Conservation (phyloP, 2,329 filamentous ascomycete genomes). For the Cladosporium sp. region DNA sequence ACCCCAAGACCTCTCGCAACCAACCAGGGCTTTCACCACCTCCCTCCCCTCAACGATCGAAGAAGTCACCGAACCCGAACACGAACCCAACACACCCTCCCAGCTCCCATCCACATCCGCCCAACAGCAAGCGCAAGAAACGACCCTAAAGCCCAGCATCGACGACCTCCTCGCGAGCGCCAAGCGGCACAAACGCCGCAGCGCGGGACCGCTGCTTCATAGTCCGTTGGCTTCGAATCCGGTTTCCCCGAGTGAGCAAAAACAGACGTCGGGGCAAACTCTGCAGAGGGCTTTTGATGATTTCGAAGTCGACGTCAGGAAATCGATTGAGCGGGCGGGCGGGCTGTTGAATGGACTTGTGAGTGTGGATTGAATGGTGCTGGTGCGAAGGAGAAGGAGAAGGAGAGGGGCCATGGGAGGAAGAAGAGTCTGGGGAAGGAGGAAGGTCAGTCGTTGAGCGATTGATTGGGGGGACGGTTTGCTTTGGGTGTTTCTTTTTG, state of each 20-base stretch:
- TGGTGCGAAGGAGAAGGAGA: neutral
- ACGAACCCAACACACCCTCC: neutral
- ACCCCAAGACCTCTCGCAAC: slow-evolving; percentile 9
- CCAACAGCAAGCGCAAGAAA: slow-evolving; percentile 13
- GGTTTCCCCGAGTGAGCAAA: slow-evolving; percentile 13
- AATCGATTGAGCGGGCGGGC: slow-evolving; percentile 17
- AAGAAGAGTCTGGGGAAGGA: slow-evolving; percentile 1
- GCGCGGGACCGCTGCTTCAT: slow-evolving; percentile 19
- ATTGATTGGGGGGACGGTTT: neutral
- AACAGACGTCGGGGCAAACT: neutral
- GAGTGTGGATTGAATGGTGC: neutral
- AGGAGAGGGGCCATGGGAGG: slow-evolving; percentile 16
- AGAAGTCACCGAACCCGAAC: neutral
- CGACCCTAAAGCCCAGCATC: slow-evolving; percentile 24
- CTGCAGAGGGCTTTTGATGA: slow-evolving; percentile 24
- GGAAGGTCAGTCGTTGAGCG: slow-evolving; percentile 9
- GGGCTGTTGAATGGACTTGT: slow-evolving; percentile 14
- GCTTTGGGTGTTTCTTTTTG: neutral
- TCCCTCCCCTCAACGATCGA: neutral
- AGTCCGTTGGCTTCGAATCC: slow-evolving; percentile 26
- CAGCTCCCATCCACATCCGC: neutral
- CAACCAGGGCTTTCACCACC: slow-evolving; percentile 6
- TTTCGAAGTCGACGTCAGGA: slow-evolving; percentile 24
- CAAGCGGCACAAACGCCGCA: slow-evolving; percentile 26
- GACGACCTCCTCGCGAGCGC: slow-evolving; percentile 25